phyloP scores from a whole-genome alignment of 1,139 yeast genomes.

The Nakaseomyces delphensis region DNA sequence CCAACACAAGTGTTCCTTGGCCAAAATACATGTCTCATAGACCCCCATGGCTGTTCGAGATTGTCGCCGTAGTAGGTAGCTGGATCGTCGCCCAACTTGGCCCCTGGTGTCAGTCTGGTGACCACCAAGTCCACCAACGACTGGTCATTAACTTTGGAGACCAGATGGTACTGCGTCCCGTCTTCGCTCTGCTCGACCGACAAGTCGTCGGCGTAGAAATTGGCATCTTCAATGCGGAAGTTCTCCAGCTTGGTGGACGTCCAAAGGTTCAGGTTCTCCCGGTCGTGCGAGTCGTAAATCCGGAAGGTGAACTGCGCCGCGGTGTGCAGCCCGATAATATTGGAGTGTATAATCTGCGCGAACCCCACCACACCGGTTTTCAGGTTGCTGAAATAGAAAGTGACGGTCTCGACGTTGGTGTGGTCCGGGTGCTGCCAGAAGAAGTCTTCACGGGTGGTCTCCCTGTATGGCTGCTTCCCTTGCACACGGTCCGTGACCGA shows the following conservation, averaged over 20 bases:
- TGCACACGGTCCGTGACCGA: constrained; percentile 61
- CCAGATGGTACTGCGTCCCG: constrained; percentile 46
- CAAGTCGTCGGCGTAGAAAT: constrained; percentile 67
- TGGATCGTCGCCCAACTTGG: constrained; percentile 87
- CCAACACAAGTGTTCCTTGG: constrained; percentile 76
- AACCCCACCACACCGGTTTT: constrained; percentile 66
- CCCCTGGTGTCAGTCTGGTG: constrained; percentile 62
- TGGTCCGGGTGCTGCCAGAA: constrained; percentile 65
- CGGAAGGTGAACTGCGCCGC: constrained; percentile 95
- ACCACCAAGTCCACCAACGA: constrained; percentile 65
- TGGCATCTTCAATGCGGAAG: constrained; percentile 66
- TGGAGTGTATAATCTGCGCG: constrained; percentile 91
- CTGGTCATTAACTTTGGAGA: constrained; percentile 58
- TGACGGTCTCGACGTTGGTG: constrained; percentile 92
- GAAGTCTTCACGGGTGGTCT: constrained; percentile 56
- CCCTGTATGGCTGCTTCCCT: constrained; percentile 45
- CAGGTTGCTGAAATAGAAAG: constrained; percentile 71
- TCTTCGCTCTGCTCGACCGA: constrained; percentile 55
- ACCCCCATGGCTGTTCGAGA: constrained; percentile 82
- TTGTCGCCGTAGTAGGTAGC: constrained; percentile 79
- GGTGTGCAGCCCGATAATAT: constrained; percentile 77
- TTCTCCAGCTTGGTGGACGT: constrained; percentile 83
- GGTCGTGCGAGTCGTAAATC: constrained; percentile 41
- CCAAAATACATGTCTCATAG: constrained; percentile 95
- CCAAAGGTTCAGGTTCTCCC: constrained; percentile 45